Percentiles rank a stretch among this genome's conserved stretches.
Conservation (phyloP, 768 basidiomycete genomes). For the Podaxis sp. region DNA sequence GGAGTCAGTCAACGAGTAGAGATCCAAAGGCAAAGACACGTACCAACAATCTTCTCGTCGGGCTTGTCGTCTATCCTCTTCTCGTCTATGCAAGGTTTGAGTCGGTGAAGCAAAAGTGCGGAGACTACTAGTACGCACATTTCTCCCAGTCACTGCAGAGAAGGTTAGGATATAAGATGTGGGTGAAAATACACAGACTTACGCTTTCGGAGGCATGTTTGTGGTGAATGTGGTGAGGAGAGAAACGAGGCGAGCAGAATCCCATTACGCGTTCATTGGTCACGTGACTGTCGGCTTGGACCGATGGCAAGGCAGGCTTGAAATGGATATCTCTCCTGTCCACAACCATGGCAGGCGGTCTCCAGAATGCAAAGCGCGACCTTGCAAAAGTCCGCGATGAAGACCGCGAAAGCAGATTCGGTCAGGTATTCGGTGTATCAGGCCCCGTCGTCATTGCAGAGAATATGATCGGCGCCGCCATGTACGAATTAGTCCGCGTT, state of each 20-base stretch:
- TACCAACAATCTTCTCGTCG: conserved; percentile 91
- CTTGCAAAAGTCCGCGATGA: conserved; percentile 90
- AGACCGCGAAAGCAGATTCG: conserved; percentile 83
- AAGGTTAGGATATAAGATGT: conserved; percentile 16
- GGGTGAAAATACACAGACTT: conserved; percentile 34
- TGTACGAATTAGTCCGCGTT: conserved; percentile 98
- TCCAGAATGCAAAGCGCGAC: conserved; percentile 86
- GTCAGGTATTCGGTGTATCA: conserved; percentile 92
- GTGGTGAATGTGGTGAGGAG: conserved; percentile 25
- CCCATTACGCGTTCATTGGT: conserved; percentile 32
- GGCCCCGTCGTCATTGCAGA: conserved; percentile 97
- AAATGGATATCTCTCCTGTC: background rate
- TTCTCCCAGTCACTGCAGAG: conserved; percentile 93
- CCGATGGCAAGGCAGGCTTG: conserved; percentile 1
- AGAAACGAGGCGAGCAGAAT: conserved; percentile 9
- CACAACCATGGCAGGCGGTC: conserved; percentile 82
- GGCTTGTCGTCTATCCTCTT: conserved; percentile 86
- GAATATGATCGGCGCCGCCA: conserved; percentile 94
- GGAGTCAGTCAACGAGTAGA: conserved; percentile 15
- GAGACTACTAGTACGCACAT: conserved; percentile 52
- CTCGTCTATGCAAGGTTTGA: conserved; percentile 52
- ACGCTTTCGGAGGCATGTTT: conserved; percentile 95
- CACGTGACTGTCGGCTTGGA: conserved; percentile 24
- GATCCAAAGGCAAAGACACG: conserved; percentile 24
- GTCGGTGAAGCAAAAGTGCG: background rate